These are phyloP conservation scores for Spizellomyces sp. DNA, from an alignment of 192 early-diverging fungal species.

Conservation along the genomic window DNA sequence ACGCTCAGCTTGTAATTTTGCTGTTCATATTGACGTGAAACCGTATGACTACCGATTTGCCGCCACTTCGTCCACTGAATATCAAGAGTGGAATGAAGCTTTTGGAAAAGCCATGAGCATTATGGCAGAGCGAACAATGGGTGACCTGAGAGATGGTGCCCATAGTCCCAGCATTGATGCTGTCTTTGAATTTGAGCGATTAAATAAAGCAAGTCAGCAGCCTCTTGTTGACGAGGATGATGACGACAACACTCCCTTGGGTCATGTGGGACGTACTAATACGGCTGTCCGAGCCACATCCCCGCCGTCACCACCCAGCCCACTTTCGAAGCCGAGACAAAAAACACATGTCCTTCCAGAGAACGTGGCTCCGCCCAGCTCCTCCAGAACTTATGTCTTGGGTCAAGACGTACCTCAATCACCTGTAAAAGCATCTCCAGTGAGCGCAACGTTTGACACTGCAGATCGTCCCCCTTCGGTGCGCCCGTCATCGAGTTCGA, in stretches of 20 bases:
- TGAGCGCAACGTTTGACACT: background rate
- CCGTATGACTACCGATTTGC: slow-evolving; percentile 24
- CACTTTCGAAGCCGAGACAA: background rate
- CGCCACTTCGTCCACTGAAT: slow-evolving; percentile 16
- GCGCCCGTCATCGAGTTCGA: background rate
- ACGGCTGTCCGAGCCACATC: too few relatives aligned
- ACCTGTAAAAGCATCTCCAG: background rate
- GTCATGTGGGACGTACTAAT: too few relatives aligned
- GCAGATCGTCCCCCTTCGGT: background rate
- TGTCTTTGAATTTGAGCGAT: too few relatives aligned
- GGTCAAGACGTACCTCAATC: slow-evolving; percentile 1
- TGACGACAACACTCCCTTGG: too few relatives aligned
- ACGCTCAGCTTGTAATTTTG: slow-evolving; percentile 37
- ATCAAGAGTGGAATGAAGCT: slow-evolving; percentile 32
- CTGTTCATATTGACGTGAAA: slow-evolving; percentile 24
- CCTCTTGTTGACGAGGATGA: too few relatives aligned
- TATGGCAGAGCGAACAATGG: slow-evolving; percentile 13
- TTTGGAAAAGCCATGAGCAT: slow-evolving; percentile 20
- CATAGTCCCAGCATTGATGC: too few relatives aligned
- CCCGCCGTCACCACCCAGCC: background rate
- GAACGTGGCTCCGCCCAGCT: background rate
- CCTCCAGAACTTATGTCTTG: background rate
- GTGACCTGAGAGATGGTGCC: background rate
- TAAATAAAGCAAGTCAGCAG: too few relatives aligned
- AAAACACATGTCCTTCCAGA: background rate